Evolutionary conservation across 805 yeast genomes (phyloP).

Genomic region (Saccharomycopsis schoenii): DNA sequence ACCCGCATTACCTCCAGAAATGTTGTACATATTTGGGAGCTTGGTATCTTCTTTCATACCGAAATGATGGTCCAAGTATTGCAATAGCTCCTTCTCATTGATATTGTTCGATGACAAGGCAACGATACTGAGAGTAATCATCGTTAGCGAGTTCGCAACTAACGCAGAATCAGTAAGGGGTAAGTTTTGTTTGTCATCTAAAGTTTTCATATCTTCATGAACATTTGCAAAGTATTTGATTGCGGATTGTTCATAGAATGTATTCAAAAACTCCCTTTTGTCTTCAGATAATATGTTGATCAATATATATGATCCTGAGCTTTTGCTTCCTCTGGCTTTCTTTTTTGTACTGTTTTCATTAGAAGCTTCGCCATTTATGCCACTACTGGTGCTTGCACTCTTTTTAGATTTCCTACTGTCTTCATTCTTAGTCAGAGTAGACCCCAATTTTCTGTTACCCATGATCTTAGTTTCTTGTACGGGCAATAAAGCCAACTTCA

Average conservation of each 20-base stretch:
- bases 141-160: conserved; percentile 19
- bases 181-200: conserved; percentile 5
- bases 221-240: conserved; percentile 5
- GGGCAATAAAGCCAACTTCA: neutral
- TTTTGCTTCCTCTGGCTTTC: neutral
- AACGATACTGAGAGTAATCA: conserved; percentile 21
- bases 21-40: conserved; percentile 4
- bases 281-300: neutral
- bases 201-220: neutral
- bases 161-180: conserved; percentile 19
- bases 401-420: neutral
- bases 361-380: neutral
- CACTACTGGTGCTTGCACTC: neutral
- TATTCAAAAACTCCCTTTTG: conserved; percentile 5
- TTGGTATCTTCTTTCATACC: conserved; percentile 16
- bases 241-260: conserved; percentile 10
- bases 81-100: conserved; percentile 33
- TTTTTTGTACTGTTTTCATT: neutral
- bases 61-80: conserved; percentile 31
- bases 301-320: conserved; percentile 5
- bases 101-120: conserved; percentile 23
- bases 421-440: neutral
- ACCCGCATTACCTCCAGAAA: conserved; percentile 8
- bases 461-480: neutral
- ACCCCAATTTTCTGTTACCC: neutral